Evolutionary conservation across 2,329 filamentous ascomycete species (phyloP).

Genomic region (Sporothrix luriei): DNA sequence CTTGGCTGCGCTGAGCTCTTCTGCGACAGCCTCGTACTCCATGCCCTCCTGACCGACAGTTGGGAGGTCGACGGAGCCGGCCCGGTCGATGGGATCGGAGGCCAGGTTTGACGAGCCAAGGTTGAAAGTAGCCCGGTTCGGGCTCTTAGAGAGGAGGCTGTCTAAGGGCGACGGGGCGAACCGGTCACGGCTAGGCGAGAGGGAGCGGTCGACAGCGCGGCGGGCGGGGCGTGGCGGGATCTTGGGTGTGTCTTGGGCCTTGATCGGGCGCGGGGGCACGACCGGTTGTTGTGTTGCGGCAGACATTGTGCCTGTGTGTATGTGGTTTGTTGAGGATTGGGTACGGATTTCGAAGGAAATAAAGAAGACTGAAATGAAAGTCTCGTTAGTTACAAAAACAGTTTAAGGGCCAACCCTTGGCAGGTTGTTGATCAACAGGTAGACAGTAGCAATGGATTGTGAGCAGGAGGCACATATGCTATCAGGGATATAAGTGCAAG

Average conservation of each 20-base stretch:
- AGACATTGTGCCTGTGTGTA: constrained; percentile 48
- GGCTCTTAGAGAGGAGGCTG: constrained; percentile 54
- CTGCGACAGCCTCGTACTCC: constrained; percentile 71
- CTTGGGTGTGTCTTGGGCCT: constrained; percentile 62
- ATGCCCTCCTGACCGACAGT: constrained; percentile 85
- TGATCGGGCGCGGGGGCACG: constrained; percentile 60
- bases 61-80: constrained; percentile 78
- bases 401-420: neutral
- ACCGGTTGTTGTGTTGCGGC: constrained; percentile 54
- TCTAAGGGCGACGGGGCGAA: constrained; percentile 86
- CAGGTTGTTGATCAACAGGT: neutral
- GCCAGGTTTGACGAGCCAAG: constrained; percentile 37
- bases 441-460: neutral
- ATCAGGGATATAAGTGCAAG: constrained; percentile 5
- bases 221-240: constrained; percentile 75
- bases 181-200: constrained; percentile 74
- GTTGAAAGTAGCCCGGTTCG: constrained; percentile 44
- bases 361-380: neutral
- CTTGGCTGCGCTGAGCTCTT: constrained; percentile 46
- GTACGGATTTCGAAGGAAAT: neutral
- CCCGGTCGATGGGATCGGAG: constrained; percentile 57
- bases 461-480: neutral
- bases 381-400: neutral
- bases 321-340: constrained; percentile 10
- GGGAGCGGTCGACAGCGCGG: constrained; percentile 71